A percentile compares a stretch with the other conserved stretches of the same genome.
These are phyloP conservation scores for Aspergillus phoenicis DNA, from an alignment of 2,329 filamentous ascomycete genomes.

Conservation along the genomic window DNA sequence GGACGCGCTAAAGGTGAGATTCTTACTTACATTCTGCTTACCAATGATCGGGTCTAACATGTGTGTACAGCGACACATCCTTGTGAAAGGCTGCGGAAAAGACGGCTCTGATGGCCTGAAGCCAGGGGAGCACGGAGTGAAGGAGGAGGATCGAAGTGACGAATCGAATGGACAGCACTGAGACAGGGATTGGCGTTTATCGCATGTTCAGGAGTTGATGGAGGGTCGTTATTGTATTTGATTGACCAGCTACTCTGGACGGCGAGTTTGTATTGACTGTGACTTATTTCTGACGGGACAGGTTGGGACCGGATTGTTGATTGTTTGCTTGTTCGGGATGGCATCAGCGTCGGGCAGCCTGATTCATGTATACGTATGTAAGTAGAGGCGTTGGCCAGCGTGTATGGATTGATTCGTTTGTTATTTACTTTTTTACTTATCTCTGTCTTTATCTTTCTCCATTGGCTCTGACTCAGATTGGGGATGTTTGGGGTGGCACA, in stretches of 20 bases:
- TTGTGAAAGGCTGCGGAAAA: slow-evolving; percentile 69
- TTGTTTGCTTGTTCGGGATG: slow-evolving; percentile 8
- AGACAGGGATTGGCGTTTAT: not conserved
- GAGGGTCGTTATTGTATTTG: slow-evolving; percentile 6
- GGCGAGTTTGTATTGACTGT: slow-evolving; percentile 8
- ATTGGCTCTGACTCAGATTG: not conserved
- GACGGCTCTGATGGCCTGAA: slow-evolving; percentile 22
- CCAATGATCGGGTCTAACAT: not conserved
- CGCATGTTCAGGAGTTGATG: slow-evolving; percentile 1
- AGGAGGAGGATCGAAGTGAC: slow-evolving; percentile 24
- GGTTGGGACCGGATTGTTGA: not conserved
- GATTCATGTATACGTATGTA: slow-evolving; percentile 20
- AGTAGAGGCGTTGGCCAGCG: slow-evolving; percentile 17
- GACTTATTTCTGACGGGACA: not conserved
- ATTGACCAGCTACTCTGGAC: slow-evolving; percentile 2
- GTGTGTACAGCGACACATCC: slow-evolving; percentile 60
- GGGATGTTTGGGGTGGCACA: not conserved
- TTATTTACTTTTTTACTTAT: not conserved
- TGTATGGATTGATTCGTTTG: not conserved
- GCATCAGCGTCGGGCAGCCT: slow-evolving; percentile 14
- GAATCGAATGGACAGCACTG: slow-evolving; percentile 13
- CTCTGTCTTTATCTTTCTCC: too few relatives aligned
- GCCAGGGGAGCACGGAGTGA: slow-evolving; percentile 9
- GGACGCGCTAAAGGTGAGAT: slow-evolving; percentile 87
- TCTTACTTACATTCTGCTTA: too few relatives aligned